Conservation (phyloP, 306 rosid species). For the Cucurbita argyrosperma region DNA sequence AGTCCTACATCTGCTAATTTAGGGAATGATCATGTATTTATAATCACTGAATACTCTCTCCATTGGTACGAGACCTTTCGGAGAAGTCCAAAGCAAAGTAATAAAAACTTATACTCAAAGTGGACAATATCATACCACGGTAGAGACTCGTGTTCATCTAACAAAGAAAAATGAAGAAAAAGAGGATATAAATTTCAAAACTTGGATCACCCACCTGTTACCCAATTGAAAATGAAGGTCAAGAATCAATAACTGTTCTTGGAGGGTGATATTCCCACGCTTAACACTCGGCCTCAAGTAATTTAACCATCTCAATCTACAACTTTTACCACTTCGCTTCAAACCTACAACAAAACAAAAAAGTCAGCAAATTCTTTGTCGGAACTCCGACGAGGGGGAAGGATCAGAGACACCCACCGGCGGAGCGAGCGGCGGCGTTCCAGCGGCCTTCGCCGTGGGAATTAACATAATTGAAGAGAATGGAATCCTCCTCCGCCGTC, state of each 20-base stretch:
- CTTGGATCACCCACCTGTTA: slow-evolving; percentile 16
- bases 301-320: slow-evolving; percentile 33
- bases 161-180: no score
- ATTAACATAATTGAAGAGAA: slow-evolving; percentile 15
- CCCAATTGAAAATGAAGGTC: slow-evolving; percentile 33
- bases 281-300: slow-evolving; percentile 29
- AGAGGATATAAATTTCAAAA: no score
- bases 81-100: rapidly evolving
- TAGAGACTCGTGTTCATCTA: no score
- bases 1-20: no score
- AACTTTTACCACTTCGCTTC: slow-evolving; percentile 33
- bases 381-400: background rate
- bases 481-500: slow-evolving; percentile 27
- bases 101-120: no score
- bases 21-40: no score
- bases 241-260: slow-evolving; percentile 40
- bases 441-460: slow-evolving; percentile 38
- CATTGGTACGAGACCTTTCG: no score
- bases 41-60: no score
- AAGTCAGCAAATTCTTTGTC: no score
- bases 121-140: no score
- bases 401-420: slow-evolving; percentile 7
- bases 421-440: slow-evolving; percentile 24
- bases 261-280: slow-evolving; percentile 29
- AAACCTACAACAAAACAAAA: slow-evolving; percentile 11